Base-by-base conservation (phyloP, 257 asterid species). In the Voacanga thouarsii region DNA sequence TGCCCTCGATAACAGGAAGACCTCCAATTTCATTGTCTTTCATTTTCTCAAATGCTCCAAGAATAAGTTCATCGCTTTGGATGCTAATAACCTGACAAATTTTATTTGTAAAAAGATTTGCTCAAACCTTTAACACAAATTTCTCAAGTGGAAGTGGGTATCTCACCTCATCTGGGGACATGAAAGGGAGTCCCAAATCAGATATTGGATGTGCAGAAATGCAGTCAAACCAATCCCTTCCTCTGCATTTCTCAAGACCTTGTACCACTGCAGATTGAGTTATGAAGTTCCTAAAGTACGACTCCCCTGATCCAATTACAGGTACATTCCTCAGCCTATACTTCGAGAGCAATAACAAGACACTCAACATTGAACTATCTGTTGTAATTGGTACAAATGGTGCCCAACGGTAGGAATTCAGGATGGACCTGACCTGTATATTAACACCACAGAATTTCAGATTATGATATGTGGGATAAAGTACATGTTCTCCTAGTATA, bases 241-340 rank as follows among this genome's bases (percentile, higher is more conserved):
- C 97, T 73, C 80, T 85, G 87, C 97, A 92, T 69, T 88, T 80
- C 41, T 87, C 89, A 41, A 92, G 92, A 56, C 97, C 97, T 18
- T 87, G 96, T 30, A 95, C 67, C 3, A 95, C 89, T 1, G 99
- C 97, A 18, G 99, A 95, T 73, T 95, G 99, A 57, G 99, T 95
- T 76, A 95, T 91, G 88, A 85, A 95, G 88, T 95, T 95, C 73
- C 75, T 88, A 1, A 95, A 85, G 11, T 76, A 8, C 3, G 98
- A 80, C 7, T 72, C 82, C 2, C 97, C 96, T 23, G 89, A 53
- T 64, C 90, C 97, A 23, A 93, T 83, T 72, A 95, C 91, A 0
- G 99, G 99, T 64, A 95, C 97, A 7, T 91, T 95, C 50, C 99
- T 89, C 67, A 93, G 91, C 86, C 99, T 83, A 45, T 95, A 95